Evolutionary conservation across 495 filamentous ascomycete species (phyloP).

Genomic region (Penicillium steckii): DNA sequence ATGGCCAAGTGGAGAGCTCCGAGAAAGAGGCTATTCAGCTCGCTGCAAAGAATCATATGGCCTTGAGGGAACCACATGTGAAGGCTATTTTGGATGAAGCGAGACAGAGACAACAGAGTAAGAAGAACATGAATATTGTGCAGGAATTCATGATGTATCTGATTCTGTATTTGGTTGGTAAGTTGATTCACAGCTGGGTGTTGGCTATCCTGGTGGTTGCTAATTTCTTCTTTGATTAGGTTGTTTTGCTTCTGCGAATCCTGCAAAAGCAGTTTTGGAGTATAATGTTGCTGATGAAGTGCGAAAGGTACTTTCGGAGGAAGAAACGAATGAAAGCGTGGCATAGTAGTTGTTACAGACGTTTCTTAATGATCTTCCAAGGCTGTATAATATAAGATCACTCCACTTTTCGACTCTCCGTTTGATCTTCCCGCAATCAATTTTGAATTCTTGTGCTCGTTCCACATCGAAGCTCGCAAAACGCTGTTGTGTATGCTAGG

Average conservation of each 20-base stretch:
- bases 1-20: background rate
- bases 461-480: too few relatives aligned
- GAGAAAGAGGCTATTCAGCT: constrained; percentile 4
- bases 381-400: too few relatives aligned
- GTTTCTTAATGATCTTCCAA: too few relatives aligned
- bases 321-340: background rate
- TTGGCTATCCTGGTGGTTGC: background rate
- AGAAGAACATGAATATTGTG: constrained; percentile 4
- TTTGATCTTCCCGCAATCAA: too few relatives aligned
- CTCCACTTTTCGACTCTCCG: too few relatives aligned
- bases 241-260: background rate
- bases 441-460: too few relatives aligned
- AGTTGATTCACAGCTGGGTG: constrained; percentile 2
- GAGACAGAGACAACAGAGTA: background rate
- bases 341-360: too few relatives aligned
- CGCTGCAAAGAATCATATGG: constrained; percentile 7
- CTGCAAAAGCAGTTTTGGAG: constrained; percentile 3
- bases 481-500: too few relatives aligned
- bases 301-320: background rate
- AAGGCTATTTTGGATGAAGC: constrained; percentile 5
- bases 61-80: constrained; percentile 1
- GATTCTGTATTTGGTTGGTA: constrained; percentile 9
- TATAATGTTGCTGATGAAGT: constrained; percentile 10
- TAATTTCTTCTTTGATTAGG: background rate
- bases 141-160: constrained; percentile 11